Conservation (phyloP, 495 filamentous ascomycete species). For the Talaromyces trachyspermus region DNA sequence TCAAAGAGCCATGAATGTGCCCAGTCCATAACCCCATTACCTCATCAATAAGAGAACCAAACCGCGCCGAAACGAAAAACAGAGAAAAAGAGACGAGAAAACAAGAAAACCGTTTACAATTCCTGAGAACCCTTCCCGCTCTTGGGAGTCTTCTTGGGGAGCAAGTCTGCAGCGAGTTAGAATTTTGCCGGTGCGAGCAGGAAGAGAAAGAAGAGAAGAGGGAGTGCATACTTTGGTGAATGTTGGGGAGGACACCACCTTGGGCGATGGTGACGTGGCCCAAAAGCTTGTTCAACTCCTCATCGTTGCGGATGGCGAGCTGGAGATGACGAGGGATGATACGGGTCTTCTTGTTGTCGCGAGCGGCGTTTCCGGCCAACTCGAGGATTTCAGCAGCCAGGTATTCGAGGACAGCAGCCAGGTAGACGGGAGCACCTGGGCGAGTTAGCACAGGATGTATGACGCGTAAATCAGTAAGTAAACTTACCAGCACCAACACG, state of each 20-base stretch:
- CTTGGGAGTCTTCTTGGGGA: slow-evolving; percentile 97
- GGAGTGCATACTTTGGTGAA: slow-evolving; percentile 80
- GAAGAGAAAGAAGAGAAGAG: background rate
- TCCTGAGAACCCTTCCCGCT: slow-evolving; percentile 86
- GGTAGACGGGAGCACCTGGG: slow-evolving; percentile 87
- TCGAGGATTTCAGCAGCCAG: slow-evolving; percentile 98
- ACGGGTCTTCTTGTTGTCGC: slow-evolving; percentile 99
- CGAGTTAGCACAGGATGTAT: slow-evolving; percentile 22
- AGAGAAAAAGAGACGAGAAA: slow-evolving; percentile 23
- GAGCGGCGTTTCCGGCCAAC: slow-evolving; percentile 95
- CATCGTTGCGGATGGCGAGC: slow-evolving; percentile 98
- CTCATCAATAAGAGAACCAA: slow-evolving; percentile 66
- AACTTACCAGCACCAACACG: slow-evolving; percentile 89
- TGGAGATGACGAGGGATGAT: slow-evolving; percentile 99
- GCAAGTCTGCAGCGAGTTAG: slow-evolving; percentile 68
- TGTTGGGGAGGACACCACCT: slow-evolving; percentile 98
- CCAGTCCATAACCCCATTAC: slow-evolving; percentile 86
- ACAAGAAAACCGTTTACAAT: slow-evolving; percentile 54
- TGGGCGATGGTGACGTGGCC: slow-evolving; percentile 99
- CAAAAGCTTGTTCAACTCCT: slow-evolving; percentile 99
- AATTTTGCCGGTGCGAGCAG: background rate
- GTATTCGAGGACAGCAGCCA: slow-evolving; percentile 97
- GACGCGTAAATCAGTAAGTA: background rate
- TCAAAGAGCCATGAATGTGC: slow-evolving; percentile 65
- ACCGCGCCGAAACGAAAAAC: slow-evolving; percentile 51